Percentiles rank a stretch among this genome's conserved stretches.
Conservation (phyloP, 441 rosid genomes). For the Gossypium schwendimanii region DNA sequence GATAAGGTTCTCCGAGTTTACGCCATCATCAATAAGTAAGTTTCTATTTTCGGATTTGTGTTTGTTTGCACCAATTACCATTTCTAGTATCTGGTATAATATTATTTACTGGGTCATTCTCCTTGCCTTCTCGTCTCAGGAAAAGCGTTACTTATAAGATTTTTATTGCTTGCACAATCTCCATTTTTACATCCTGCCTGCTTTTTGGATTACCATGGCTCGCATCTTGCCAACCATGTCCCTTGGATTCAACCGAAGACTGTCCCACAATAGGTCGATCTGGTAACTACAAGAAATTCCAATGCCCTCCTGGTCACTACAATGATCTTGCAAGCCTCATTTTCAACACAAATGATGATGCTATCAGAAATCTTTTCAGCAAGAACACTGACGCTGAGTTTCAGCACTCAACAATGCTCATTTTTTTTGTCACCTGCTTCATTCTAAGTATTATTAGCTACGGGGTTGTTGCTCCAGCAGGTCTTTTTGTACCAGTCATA, state of each 20-base stretch:
- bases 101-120: slow-evolving; percentile 3
- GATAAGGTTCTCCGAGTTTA: slow-evolving; percentile 58
- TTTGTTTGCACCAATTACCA: slow-evolving; percentile 11
- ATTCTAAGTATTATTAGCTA: slow-evolving; percentile 64
- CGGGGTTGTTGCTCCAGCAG: slow-evolving; percentile 76
- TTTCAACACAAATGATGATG: slow-evolving; percentile 85
- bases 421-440: slow-evolving; percentile 63
- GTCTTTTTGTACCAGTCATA: slow-evolving; percentile 79
- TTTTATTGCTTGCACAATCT: slow-evolving; percentile 51
- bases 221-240: slow-evolving; percentile 73
- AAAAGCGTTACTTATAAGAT: slow-evolving; percentile 48
- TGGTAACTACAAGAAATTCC: slow-evolving; percentile 79
- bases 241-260: slow-evolving; percentile 46
- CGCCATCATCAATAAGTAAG: slow-evolving; percentile 61
- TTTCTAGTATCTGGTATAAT: not conserved
- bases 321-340: slow-evolving; percentile 91
- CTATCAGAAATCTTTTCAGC: slow-evolving; percentile 83
- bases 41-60: slow-evolving; percentile 1
- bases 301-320: slow-evolving; percentile 65
- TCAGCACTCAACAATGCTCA: slow-evolving; percentile 45
- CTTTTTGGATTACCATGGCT: slow-evolving; percentile 86
- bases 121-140: slow-evolving; percentile 37
- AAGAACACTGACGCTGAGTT: slow-evolving; percentile 61
- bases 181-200: slow-evolving; percentile 74
- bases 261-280: slow-evolving; percentile 84